Evolutionary conservation across 345 rosid genomes (phyloP), one percentile per base, ranked within the genome.

Genomic region (Populus davidiana): DNA sequence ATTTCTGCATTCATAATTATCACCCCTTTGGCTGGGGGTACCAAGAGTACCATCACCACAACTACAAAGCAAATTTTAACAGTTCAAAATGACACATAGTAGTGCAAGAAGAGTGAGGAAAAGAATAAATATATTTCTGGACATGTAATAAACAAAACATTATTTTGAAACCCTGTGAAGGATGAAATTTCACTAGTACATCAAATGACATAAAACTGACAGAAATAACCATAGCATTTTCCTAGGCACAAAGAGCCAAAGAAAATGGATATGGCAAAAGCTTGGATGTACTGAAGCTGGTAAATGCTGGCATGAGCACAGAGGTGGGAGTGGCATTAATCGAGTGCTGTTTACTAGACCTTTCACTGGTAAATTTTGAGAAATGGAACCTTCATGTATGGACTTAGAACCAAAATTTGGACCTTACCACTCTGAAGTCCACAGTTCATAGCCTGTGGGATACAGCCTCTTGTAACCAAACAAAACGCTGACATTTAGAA

Each of bases 41-140:
- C 99, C 99, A 11, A 96, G 97, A 52, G 90, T 80, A 75, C 97
- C 99, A 89, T 96, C 99, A 80, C 98, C 99, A 14, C 99, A 95
- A 83, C 99, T 96, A 87, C 85, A 86, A 78, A 80, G 64, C 78
- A 17, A 81, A 79, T 38, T 68, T 50, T 39, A 73, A 78, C 63
- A 69, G 77, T 66, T 74, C 72, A 80, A 74, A 77, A 77, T 25
- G 54, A 38, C 63, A 18, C 9, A 20, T 29, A 66, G 35, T 10
- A 20, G 25, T 10, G 17, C 20, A 49, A 31, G 71, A 61, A 27
- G 23, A 61, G 39, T 39, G 80, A 7, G 31, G 39, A 35, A 17
- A 29, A 44, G 25, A 59, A 54, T 11, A 56, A 27, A 20, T 17
- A 52, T 13, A 71, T 33, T 13, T 71, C 62, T 21, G 18, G 47